Base-by-base conservation (phyloP, 345 rosid species). In the Corchorus olitorius region DNA sequence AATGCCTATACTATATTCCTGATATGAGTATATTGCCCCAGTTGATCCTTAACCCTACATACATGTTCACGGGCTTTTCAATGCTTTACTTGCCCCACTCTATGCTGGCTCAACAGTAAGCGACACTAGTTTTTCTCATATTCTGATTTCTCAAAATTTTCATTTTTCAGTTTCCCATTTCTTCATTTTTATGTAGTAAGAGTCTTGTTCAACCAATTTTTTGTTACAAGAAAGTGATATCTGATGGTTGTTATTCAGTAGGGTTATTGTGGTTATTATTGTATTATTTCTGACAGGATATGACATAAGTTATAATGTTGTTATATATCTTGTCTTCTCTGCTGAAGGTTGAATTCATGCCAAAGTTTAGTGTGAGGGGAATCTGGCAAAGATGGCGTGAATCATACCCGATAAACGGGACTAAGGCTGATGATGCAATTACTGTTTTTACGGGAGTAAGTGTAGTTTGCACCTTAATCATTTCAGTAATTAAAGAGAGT, bases 391-490 rank as follows among this genome's bases (percentile, higher is more conserved):
- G 97, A 84, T 96, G 94, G 96, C 88, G 87, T 49, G 97, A 96
- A 77, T 93, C 97, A 68, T 92, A 89, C 88, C 92, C 89, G 9
- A 14, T 73, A 50, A 84, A 88, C 78, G 93, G 89, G 74, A 85
- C 39, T 34, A 91, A 77, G 76, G 74, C 86, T 55, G 84, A 80
- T 16, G 84, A 89, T 78, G 88, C 93, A 53, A 84, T 91, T 71
- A 96, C 97, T 55, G 97, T 87, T 58, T 96, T 96, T 80, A 93
- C 98, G 12, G 99, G 99, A 61, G 99, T 96, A 89, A 85, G 98
- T 84, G 39, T 72, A 45, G 20, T 75, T 12, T 54, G 76, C 22
- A 20, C n/a, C 56, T 14, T 65, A 49, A 65, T 74, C 65, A 63
- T 60, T 67, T 63, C 41, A 33, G 60, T 56, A 17, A 19, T 71